Base-by-base conservation (phyloP, 805 yeast genomes). In the Clavispora carvajalis region DNA sequence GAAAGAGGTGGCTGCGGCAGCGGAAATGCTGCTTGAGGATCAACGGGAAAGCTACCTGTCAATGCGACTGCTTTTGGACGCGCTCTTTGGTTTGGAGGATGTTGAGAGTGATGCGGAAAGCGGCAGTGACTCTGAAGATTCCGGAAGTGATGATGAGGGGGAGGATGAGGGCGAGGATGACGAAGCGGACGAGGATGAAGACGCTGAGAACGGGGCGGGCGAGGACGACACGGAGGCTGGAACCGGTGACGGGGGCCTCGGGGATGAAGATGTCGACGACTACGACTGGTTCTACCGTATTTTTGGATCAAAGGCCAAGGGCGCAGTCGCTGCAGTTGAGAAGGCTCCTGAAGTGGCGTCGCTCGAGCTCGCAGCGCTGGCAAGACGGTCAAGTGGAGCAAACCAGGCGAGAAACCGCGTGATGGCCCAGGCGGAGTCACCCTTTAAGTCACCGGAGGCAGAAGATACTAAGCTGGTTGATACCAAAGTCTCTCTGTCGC, bases 31-130 rank as follows among this genome's bases (percentile, higher is more conserved):
- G 31, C 19, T 16, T 16, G 31, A 18, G 19, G 31, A 28, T n/a
- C 31, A 28, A 12, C 31, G 31, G n/a, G 31, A 28, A 10, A 28
- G 31, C 31, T 28, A 28, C 31, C 31, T 28, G 31, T 28, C 31
- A 5, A 28, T 28, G 31, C 31, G 31, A 19, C 31, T 28, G 17
- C 5, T 33, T 21, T 33, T 33, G 35, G 35, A 33, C 5, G 23
- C 15, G 35, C 24, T 33, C 7, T 33, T 33, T 8, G 35, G 24
- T 17, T 21, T 19, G 17, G 23, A 33, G 25, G 22, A 19, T 12
- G 34, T 3, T 5, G 23, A 19, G 8, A 33, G 23, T 17, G 22
- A 33, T 13, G 35, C 15, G 12, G 17, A 21, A 12, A 22, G 22
- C 17, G 35, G 16, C 13, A 22, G 24, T 22, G 22, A 33, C 35